Conservation (phyloP, 202 grass and related monocot genomes). For the Saccharum hybrid region DNA sequence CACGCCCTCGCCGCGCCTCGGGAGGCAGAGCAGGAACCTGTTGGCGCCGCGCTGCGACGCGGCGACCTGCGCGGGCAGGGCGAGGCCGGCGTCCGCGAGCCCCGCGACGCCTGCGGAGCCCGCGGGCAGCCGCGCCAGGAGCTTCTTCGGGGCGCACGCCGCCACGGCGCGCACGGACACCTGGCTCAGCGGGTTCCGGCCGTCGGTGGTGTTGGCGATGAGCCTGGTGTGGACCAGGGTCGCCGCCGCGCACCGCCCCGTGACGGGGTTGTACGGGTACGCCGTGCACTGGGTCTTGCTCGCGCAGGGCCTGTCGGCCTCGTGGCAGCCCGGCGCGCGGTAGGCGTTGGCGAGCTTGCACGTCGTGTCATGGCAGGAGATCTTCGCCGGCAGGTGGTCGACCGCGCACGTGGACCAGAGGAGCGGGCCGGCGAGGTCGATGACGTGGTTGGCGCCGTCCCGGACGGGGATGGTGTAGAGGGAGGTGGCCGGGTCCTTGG, state of each 20-base stretch:
- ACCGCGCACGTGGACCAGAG: constrained; percentile 61
- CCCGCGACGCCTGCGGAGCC: constrained; percentile 46
- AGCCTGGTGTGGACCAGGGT: constrained; percentile 31
- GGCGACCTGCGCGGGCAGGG: constrained; percentile 45
- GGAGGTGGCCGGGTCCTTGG: constrained; percentile 25
- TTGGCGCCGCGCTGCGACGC: constrained; percentile 36
- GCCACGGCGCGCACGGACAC: constrained; percentile 33
- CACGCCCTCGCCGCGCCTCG: no score
- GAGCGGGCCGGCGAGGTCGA: constrained; percentile 68
- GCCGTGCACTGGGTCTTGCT: constrained; percentile 27
- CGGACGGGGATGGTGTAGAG: constrained; percentile 70
- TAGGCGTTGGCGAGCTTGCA: constrained; percentile 43
- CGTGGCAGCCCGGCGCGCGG: constrained; percentile 28
- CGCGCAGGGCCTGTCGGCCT: no score
- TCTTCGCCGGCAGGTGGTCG: constrained; percentile 16
- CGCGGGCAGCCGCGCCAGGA: constrained; percentile 30
- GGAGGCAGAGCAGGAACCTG: constrained; percentile 32
- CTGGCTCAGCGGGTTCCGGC: constrained; percentile 26
- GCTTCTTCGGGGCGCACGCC: constrained; percentile 33
- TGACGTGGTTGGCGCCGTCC: constrained; percentile 30
- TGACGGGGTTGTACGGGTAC: constrained; percentile 46
- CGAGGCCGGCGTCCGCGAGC: constrained; percentile 12
- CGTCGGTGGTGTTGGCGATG: constrained; percentile 41
- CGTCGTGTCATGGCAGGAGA: not conserved
- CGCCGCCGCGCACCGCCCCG: constrained; percentile 39